Conservation (phyloP, 139 green algal species). For the Chloropicon primus region DNA sequence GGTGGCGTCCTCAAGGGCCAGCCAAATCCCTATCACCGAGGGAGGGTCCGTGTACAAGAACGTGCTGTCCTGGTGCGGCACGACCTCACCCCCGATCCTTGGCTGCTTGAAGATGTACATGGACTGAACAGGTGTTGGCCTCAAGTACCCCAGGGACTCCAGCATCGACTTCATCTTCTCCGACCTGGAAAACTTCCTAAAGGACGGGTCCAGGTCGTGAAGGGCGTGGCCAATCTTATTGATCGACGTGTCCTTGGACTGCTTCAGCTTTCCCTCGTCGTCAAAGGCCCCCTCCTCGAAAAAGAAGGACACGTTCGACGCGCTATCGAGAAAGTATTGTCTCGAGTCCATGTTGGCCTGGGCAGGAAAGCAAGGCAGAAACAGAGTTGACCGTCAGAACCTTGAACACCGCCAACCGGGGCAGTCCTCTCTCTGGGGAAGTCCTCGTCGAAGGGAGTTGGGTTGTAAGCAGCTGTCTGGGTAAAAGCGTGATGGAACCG, state of each 20-base stretch:
- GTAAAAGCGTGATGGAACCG: not conserved
- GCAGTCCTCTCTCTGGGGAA: too few relatives aligned
- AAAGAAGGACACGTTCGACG: constrained; percentile 41
- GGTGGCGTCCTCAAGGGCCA: constrained; percentile 83
- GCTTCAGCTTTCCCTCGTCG: constrained; percentile 27
- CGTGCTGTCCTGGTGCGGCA: constrained; percentile 73
- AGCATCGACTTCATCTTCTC: constrained; percentile 40
- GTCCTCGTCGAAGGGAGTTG: too few relatives aligned
- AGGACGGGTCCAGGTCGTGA: constrained; percentile 84
- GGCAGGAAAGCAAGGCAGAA: not conserved
- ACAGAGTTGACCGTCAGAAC: not conserved
- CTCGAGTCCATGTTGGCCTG: constrained; percentile 33
- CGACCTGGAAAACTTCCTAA: constrained; percentile 60
- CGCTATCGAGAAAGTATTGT: constrained; percentile 62
- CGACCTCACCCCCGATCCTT: constrained; percentile 77
- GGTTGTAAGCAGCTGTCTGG: not conserved
- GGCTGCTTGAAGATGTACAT: constrained; percentile 94
- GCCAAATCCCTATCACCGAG: constrained; percentile 74
- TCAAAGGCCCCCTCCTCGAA: constrained; percentile 76
- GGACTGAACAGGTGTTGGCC: constrained; percentile 77
- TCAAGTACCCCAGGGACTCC: constrained; percentile 48
- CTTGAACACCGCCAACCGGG: too few relatives aligned
- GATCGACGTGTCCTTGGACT: constrained; percentile 48
- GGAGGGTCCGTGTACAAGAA: constrained; percentile 83
- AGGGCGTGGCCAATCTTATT: constrained; percentile 77